These are phyloP conservation scores for Acer saccharum DNA, from an alignment of 345 rosid genomes.

Conservation along the genomic window DNA sequence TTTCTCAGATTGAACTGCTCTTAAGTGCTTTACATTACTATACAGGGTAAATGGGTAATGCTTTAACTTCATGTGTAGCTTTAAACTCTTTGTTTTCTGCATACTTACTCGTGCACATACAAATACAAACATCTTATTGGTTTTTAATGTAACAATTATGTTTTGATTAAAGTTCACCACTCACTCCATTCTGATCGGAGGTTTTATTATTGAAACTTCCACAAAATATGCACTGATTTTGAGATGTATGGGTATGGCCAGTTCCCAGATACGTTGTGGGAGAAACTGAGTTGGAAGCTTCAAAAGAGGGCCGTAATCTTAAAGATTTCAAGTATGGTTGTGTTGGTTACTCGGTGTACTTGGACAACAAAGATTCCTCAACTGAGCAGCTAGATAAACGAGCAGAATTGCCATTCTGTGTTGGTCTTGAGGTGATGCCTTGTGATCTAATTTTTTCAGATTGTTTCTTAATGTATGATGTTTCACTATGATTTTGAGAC, in stretches of 20 bases:
- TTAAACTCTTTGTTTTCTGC: neutral
- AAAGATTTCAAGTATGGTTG: conserved; percentile 45
- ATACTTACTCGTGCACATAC: neutral
- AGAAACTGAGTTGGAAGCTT: conserved; percentile 39
- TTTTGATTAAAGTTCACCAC: neutral
- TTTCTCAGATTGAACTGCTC: neutral
- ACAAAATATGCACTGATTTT: conserved; percentile 14
- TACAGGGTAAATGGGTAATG: neutral
- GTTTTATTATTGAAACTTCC: neutral
- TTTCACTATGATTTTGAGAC: neutral
- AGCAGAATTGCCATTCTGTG: conserved; percentile 43
- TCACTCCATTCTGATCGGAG: neutral
- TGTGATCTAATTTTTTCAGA: conserved; percentile 9
- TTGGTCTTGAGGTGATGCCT: conserved; percentile 46
- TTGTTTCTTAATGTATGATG: neutral
- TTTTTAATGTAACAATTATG: neutral
- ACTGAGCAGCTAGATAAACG: conserved; percentile 27
- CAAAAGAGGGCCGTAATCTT: conserved; percentile 44
- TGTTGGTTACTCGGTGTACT: conserved; percentile 46
- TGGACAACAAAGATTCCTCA: conserved; percentile 33
- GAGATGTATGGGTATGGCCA: conserved; percentile 22
- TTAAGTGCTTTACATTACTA: neutral
- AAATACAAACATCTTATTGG: neutral
- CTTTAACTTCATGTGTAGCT: neutral
- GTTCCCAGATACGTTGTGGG: conserved; percentile 41